These are phyloP conservation scores for Anisodus acutangulus DNA, from an alignment of 257 asterid species.

Conservation along the genomic window DNA sequence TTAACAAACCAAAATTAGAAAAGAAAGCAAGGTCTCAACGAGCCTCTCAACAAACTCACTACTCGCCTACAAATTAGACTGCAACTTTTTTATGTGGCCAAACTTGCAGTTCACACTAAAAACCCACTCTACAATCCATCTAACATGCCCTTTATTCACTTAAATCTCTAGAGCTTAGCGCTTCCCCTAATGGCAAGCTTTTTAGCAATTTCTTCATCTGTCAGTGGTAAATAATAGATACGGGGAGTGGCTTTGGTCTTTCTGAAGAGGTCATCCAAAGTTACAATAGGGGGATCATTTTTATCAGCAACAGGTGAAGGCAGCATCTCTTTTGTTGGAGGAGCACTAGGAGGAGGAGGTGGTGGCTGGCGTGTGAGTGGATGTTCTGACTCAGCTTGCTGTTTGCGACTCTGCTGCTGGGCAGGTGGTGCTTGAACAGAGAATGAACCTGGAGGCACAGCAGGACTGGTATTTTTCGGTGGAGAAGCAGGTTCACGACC, in stretches of 20 bases:
- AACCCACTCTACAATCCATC: conserved; percentile 6
- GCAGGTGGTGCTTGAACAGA: conserved; percentile 33
- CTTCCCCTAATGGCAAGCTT: conserved; percentile 33
- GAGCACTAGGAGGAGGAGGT: conserved; percentile 28
- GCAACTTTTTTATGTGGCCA: conserved; percentile 15
- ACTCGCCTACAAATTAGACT: conserved; percentile 24
- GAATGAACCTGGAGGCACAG: conserved; percentile 24
- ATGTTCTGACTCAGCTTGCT: conserved; percentile 26
- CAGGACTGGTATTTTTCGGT: conserved; percentile 15
- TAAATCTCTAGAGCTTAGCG: neutral
- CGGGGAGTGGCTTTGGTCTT: conserved; percentile 47
- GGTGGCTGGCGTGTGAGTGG: conserved; percentile 32
- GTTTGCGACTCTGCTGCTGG: conserved; percentile 33
- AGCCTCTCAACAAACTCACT: conserved; percentile 19
- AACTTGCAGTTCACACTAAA: neutral
- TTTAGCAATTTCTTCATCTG: conserved; percentile 43
- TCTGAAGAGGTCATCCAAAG: conserved; percentile 48
- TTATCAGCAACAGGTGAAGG: conserved; percentile 31
- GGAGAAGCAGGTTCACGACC: conserved; percentile 29
- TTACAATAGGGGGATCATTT: conserved; percentile 37
- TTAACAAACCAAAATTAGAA: neutral
- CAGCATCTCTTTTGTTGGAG: conserved; percentile 31
- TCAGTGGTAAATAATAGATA: conserved; percentile 47
- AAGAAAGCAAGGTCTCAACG: neutral
- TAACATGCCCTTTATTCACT: neutral